Evolutionary conservation across 2,329 filamentous ascomycete species (phyloP).

Genomic region (Geosmithia flava): DNA sequence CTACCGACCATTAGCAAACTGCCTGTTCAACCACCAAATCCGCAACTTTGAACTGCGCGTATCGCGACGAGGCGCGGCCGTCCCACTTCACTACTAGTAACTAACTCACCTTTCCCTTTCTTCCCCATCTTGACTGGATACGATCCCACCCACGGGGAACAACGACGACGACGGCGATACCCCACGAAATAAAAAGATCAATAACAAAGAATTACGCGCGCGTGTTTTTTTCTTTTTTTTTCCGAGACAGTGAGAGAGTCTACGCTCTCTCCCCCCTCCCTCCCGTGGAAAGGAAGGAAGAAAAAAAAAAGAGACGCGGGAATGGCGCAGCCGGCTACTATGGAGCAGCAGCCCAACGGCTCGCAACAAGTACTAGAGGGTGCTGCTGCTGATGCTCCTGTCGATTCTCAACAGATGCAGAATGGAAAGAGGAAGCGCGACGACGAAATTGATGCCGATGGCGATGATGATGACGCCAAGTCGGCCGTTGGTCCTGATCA

Average conservation of each 20-base stretch:
- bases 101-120: background rate
- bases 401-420: background rate
- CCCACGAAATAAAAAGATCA: slow-evolving; percentile 9
- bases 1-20: no score
- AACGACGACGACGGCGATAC: background rate
- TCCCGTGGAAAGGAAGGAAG: background rate
- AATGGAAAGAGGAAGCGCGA: slow-evolving; percentile 48
- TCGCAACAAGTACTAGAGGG: slow-evolving; percentile 15
- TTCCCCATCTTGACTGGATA: no score
- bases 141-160: no score
- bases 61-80: slow-evolving; percentile 1
- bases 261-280: background rate
- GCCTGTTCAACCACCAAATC: background rate
- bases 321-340: slow-evolving; percentile 29
- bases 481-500: slow-evolving; percentile 13
- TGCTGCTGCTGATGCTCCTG: slow-evolving; percentile 16
- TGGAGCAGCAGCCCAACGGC: slow-evolving; percentile 23
- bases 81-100: no score
- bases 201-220: slow-evolving; percentile 3
- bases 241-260: no score
- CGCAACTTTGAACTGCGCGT: background rate
- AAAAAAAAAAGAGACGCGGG: background rate
- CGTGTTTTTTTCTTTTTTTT: background rate
- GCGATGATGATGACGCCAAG: slow-evolving; percentile 11
- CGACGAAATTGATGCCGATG: slow-evolving; percentile 31